Conservation (phyloP, 192 early-diverging fungal species). For the Spinellus fusiger region DNA sequence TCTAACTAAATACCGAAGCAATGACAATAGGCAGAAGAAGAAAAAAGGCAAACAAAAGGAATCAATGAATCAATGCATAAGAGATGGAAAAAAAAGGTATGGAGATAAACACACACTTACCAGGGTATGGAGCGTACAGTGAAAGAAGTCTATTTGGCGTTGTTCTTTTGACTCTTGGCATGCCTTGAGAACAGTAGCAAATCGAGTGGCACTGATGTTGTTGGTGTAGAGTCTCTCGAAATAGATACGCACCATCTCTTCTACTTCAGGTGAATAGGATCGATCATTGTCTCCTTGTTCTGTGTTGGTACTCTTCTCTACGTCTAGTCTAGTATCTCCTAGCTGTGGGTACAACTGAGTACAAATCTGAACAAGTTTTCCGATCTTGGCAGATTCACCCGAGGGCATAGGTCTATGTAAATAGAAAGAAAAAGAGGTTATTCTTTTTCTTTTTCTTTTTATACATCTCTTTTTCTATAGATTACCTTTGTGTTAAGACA, state of each 20-base stretch:
- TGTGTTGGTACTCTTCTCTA: conserved; percentile 32
- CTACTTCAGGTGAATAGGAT: conserved; percentile 62
- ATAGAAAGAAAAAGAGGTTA: not conserved
- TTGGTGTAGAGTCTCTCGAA: conserved; percentile 72
- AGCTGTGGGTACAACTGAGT: conserved; percentile 43
- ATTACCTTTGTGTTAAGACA: conserved; percentile 50
- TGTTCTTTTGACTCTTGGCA: conserved; percentile 71
- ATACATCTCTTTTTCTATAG: not conserved
- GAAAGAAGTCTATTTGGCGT: conserved; percentile 73
- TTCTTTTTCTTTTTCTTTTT: not conserved
- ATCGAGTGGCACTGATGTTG: conserved; percentile 69
- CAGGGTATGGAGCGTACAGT: conserved; percentile 83
- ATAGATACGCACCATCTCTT: conserved; percentile 62
- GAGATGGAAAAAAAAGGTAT: too few relatives aligned
- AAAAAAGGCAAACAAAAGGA: not conserved
- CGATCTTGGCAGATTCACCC: conserved; percentile 47
- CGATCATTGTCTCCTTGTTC: conserved; percentile 17
- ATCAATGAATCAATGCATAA: too few relatives aligned
- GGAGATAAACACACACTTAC: conserved; percentile 13
- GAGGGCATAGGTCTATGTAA: conserved; percentile 47
- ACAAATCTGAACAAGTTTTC: conserved; percentile 43
- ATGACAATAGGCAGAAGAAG: not conserved
- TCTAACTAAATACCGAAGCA: conserved; percentile 61
- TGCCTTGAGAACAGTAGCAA: conserved; percentile 77
- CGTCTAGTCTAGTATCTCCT: conserved; percentile 19